Conservation (phyloP, 2,329 filamentous ascomycete genomes). For the Furcasterigmium sp. region DNA sequence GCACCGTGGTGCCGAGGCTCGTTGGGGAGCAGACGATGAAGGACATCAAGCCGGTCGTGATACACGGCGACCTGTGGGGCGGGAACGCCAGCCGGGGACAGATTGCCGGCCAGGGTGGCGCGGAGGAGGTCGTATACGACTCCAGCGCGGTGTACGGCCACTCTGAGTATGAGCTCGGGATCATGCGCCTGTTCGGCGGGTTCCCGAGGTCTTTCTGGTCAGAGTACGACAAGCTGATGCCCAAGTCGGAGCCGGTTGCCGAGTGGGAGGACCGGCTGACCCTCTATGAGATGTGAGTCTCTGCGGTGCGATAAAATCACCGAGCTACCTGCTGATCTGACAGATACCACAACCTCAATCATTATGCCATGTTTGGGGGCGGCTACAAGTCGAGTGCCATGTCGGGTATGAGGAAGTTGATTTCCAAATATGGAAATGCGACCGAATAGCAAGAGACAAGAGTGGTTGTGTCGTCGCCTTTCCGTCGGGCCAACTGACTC, state of each 20-base stretch:
- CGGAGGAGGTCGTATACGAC: conserved; percentile 78
- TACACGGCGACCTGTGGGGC: conserved; percentile 93
- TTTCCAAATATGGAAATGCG: conserved; percentile 61
- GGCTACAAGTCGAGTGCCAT: conserved; percentile 73
- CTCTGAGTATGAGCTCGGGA: conserved; percentile 84
- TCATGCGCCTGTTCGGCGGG: conserved; percentile 95
- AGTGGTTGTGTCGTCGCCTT: no score
- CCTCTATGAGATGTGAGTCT: conserved; percentile 75
- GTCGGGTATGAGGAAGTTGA: conserved; percentile 70
- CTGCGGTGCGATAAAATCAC: conserved; percentile 1
- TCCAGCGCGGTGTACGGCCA: conserved; percentile 79
- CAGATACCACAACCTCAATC: conserved; percentile 87
- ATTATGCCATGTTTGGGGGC: conserved; percentile 78
- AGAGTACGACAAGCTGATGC: conserved; percentile 71
- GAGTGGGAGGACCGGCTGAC: conserved; percentile 82
- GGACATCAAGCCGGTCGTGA: conserved; percentile 67
- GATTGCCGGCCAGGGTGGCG: conserved; percentile 45
- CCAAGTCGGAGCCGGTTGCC: conserved; percentile 71
- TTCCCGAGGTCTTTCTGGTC: conserved; percentile 67
- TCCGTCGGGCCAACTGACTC: no score
- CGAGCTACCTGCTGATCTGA: conserved; percentile 10
- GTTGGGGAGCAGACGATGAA: conserved; percentile 62
- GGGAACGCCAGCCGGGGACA: conserved; percentile 70
- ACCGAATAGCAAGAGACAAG: no score
- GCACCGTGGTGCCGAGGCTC: conserved; percentile 67